These are phyloP conservation scores for Cinchona pubescens DNA, from an alignment of 257 asterid genomes.

Conservation along the genomic window DNA sequence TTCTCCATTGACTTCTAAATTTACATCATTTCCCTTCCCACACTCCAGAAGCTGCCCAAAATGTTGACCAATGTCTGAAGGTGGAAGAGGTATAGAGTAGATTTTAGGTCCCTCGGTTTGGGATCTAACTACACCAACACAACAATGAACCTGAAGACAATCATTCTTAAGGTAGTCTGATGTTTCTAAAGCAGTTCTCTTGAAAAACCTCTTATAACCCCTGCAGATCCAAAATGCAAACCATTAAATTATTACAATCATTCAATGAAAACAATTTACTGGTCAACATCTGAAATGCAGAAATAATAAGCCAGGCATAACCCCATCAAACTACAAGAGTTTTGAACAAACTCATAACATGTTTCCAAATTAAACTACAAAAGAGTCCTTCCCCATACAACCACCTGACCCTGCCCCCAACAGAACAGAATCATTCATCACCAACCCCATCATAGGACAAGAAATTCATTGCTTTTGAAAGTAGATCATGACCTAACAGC, in stretches of 20 bases:
- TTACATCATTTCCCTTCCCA: conserved; percentile 68
- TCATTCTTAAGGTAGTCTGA: conserved; percentile 89
- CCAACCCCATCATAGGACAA: background rate
- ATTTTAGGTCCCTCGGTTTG: conserved; percentile 83
- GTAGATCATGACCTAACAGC: background rate
- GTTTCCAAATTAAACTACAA: background rate
- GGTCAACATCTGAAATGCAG: background rate
- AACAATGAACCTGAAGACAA: conserved; percentile 81
- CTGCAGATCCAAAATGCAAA: conserved; percentile 41
- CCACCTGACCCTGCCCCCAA: background rate
- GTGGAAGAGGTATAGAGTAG: conserved; percentile 67
- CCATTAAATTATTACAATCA: background rate
- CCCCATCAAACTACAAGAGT: no score
- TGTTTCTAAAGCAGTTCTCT: conserved; percentile 67
- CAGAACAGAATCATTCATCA: background rate
- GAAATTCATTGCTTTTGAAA: background rate
- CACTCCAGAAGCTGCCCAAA: conserved; percentile 80
- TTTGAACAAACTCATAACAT: background rate
- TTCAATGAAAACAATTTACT: background rate
- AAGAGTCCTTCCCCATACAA: background rate
- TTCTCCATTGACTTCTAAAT: conserved; percentile 72
- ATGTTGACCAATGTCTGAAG: conserved; percentile 81
- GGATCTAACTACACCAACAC: conserved; percentile 88
- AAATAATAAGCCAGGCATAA: no score
- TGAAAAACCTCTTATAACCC: conserved; percentile 87